Percentiles rank a stretch among this genome's conserved stretches.
Evolutionary conservation across 176 grass and related monocot species (phyloP).

Genomic region (Hordeum marinum): DNA sequence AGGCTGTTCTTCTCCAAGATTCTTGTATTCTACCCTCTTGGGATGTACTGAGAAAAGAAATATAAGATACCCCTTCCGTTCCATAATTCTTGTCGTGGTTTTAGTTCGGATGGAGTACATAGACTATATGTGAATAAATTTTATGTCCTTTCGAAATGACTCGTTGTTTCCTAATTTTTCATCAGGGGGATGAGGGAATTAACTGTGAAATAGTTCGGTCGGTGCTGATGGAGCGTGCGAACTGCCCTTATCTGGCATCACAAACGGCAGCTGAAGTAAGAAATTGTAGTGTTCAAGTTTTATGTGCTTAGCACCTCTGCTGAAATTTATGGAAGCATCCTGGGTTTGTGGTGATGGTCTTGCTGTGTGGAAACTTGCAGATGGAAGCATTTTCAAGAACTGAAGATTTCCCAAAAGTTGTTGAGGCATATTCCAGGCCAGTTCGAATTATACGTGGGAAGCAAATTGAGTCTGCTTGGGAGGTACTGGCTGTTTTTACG

Average conservation of each 20-base stretch:
- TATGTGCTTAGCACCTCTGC: not conserved
- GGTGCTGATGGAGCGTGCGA: constrained; percentile 75
- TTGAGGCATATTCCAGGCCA: constrained; percentile 85
- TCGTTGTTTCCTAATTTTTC: constrained; percentile 9
- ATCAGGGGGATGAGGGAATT: constrained; percentile 79
- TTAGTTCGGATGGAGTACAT: not conserved
- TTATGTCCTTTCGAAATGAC: not conserved
- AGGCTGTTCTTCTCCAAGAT: too few relatives aligned
- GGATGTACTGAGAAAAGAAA: too few relatives aligned
- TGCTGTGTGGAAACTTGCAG: constrained; percentile 29
- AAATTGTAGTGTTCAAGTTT: not conserved
- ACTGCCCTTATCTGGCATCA: constrained; percentile 75
- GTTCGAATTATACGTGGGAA: constrained; percentile 86
- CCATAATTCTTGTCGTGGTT: too few relatives aligned
- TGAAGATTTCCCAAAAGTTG: constrained; percentile 64
- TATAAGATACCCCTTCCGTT: too few relatives aligned
- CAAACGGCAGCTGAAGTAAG: constrained; percentile 76
- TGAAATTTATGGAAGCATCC: not conserved
- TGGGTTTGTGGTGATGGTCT: not conserved
- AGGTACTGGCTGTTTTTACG: constrained; percentile 37
- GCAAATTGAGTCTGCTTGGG: constrained; percentile 39
- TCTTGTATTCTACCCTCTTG: not conserved
- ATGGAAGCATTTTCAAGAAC: constrained; percentile 78
- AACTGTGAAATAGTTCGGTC: constrained; percentile 78
- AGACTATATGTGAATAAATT: not conserved